Conservation (phyloP, 148 eudicot species). For the Chenopodium suecicum region DNA sequence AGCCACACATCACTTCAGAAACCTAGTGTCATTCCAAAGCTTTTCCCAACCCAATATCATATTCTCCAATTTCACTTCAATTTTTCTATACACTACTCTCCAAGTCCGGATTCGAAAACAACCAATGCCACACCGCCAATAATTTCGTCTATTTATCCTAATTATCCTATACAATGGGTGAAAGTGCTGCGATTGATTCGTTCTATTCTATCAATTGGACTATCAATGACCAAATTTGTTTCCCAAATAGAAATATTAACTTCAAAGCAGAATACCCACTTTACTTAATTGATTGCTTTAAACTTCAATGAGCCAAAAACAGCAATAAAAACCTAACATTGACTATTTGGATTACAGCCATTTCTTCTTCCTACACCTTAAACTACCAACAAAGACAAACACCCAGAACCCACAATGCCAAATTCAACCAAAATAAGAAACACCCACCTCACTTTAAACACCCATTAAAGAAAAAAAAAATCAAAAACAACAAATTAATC, state of each 20-base stretch:
- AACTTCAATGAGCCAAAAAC: slow-evolving; percentile 2
- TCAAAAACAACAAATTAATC: too few species aligned
- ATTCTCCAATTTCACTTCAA: not conserved
- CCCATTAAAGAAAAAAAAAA: not conserved
- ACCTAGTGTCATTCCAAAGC: not conserved
- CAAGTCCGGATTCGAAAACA: not conserved
- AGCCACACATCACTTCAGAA: not conserved
- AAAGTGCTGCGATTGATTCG: not conserved
- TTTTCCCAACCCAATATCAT: not conserved
- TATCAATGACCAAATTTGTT: not conserved
- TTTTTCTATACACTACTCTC: not conserved
- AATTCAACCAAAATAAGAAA: not conserved
- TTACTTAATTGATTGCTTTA: not conserved
- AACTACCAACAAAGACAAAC: not conserved
- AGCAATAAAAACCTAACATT: not conserved
- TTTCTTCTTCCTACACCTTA: not conserved
- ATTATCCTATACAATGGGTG: too few species aligned
- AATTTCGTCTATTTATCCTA: too few species aligned
- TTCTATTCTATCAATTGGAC: not conserved
- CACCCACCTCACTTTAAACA: not conserved
- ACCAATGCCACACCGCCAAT: not conserved
- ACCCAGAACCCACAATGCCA: slow-evolving; percentile 1
- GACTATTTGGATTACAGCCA: not conserved
- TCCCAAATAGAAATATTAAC: not conserved
- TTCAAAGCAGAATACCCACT: not conserved